Base-by-base conservation (phyloP, 2,329 filamentous ascomycete genomes). In the Raffaelea arxii region DNA sequence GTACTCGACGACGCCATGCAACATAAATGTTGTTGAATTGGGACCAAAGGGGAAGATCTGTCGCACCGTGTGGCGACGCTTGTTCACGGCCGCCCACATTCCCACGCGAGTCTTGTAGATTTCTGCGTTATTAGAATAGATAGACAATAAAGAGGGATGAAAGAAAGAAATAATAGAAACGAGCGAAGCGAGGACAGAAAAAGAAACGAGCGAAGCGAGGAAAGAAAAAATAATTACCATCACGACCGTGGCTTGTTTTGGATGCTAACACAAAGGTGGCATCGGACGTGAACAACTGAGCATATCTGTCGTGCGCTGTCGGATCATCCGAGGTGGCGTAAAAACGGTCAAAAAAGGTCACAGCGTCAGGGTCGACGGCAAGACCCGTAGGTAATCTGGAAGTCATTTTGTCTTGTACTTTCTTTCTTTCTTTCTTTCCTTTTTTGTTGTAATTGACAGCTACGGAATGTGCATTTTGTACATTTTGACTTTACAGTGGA, bases 231-330 rank as follows among this genome's bases (percentile, higher is more conserved):
- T 24, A 14, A 14, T 22, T 49, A 60, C 60, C 53, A 3, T 57
- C 53, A 6, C 47, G 47, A 9, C 61, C 60, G 14, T 46, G 49
- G 30, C 49, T 49, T 14, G 43, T 46, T 25, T 58, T 60, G 1
- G 59, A 59, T 4, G 56, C 60, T 43, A 64, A 46, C 24, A 59
- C 55, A 23, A 63, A 58, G 1, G 52, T 57, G 5, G 61, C 61
- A 25, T 63, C 60, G 4, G 49, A 47, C 0, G 55, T 52, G 44
- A 63, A 62, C 38, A 46, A 43, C 18, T 53, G 48, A 16, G 57
- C 57, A 42, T 64, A 63, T 19, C 53, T 42, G 6, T 62, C 57
- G 40, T 59, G 56, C 6, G 51, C 53, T 14, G 54, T 55, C 0
- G 59, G 57, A 1, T 51, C 61, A 43, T 64, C 62, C 2, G 60